Evolutionary conservation across 495 filamentous ascomycete species (phyloP).

Genomic region (Chaetomium fimeti): DNA sequence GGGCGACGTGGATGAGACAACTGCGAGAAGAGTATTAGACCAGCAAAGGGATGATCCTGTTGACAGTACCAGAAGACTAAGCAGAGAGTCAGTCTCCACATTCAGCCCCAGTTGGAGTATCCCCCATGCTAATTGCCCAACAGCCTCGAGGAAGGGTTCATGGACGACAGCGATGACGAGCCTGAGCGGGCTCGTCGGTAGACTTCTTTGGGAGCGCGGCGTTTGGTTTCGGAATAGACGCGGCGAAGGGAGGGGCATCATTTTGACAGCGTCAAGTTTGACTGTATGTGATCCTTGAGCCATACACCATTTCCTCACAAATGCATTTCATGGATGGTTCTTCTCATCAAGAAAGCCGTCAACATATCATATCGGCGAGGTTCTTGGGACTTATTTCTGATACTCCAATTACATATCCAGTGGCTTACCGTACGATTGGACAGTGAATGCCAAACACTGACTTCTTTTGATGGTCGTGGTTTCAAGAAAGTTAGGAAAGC

Average conservation of each 20-base stretch:
- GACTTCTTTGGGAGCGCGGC: conserved; percentile 17
- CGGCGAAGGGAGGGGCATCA: background rate
- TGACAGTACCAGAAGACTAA: conserved; percentile 59
- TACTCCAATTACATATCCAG: background rate
- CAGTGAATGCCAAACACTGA: background rate
- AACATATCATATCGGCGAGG: background rate
- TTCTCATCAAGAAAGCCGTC: background rate
- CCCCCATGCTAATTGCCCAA: conserved; percentile 23
- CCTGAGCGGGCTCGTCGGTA: conserved; percentile 10
- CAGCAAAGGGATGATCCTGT: conserved; percentile 46
- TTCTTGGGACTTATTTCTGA: background rate
- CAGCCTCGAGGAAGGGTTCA: conserved; percentile 43
- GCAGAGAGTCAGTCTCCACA: conserved; percentile 59
- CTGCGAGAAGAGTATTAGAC: conserved; percentile 61
- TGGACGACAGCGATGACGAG: conserved; percentile 40
- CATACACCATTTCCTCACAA: background rate
- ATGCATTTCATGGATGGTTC: background rate
- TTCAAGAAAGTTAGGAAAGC: background rate
- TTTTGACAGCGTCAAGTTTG: background rate
- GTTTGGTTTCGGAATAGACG: conserved; percentile 12
- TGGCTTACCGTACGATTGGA: background rate
- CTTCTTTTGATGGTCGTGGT: background rate
- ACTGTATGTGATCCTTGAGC: background rate
- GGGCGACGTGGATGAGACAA: conserved; percentile 59
- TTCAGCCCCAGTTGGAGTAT: background rate